These are phyloP conservation scores for Piromyces sp. DNA, from an alignment of 192 early-diverging fungal species.

Conservation along the genomic window DNA sequence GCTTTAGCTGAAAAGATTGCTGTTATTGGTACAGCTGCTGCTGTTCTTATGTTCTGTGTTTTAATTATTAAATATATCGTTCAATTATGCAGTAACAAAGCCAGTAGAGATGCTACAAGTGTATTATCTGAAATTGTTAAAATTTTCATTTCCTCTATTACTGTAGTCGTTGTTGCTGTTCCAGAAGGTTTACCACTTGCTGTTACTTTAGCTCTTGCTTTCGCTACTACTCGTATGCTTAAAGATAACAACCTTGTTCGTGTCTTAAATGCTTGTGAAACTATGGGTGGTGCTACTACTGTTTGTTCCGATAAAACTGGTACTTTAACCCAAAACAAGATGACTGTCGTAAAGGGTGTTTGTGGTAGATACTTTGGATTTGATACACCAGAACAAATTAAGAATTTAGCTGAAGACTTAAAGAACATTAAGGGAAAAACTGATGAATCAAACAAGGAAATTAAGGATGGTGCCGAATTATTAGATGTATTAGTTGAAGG, in stretches of 20 bases:
- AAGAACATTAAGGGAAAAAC: background rate
- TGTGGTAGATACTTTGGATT: conserved; percentile 40
- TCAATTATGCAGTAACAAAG: background rate
- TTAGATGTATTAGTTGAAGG: conserved; percentile 40
- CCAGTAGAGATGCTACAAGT: too few species aligned
- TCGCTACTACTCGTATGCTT: conserved; percentile 86
- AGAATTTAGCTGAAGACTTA: conserved; percentile 5
- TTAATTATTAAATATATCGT: conserved; percentile 79
- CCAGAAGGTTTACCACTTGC: conserved; percentile 96
- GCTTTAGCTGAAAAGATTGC: conserved; percentile 78
- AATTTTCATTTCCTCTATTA: conserved; percentile 80
- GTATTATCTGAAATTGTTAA: conserved; percentile 1
- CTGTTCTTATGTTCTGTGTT: conserved; percentile 68
- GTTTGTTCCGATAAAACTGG: conserved; percentile 99
- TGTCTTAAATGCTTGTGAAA: conserved; percentile 89
- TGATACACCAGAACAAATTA: conserved; percentile 19
- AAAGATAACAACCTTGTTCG: conserved; percentile 96
- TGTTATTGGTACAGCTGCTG: conserved; percentile 74
- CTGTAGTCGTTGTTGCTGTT: conserved; percentile 91
- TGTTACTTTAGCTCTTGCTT: conserved; percentile 85
- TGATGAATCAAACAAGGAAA: background rate
- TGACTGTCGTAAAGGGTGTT: conserved; percentile 86
- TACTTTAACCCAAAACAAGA: conserved; percentile 89
- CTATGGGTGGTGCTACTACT: conserved; percentile 86
- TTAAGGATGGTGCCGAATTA: conserved; percentile 7